A percentile compares a stretch with the other conserved stretches of the same genome.
These are phyloP conservation scores for Metschnikowia koreensis DNA, from an alignment of 805 yeast species.

Conservation along the genomic window DNA sequence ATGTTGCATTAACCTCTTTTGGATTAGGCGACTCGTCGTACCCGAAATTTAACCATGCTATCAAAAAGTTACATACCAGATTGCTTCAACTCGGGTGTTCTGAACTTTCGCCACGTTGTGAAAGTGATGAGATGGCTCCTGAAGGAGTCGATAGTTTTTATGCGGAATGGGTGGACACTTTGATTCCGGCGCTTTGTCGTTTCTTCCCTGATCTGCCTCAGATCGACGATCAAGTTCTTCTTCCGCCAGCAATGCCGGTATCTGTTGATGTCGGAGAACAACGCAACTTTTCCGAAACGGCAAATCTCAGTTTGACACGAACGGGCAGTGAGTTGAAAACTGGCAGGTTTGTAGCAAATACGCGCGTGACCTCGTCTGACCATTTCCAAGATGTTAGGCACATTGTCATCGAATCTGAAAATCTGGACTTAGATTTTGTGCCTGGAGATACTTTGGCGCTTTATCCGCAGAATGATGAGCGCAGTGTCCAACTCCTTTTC, in stretches of 20 bases:
- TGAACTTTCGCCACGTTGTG: conserved; percentile 72
- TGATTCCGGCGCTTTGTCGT: conserved; percentile 33
- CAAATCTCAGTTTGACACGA: conserved; percentile 12
- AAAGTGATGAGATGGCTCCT: conserved; percentile 81
- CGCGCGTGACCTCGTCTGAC: conserved; percentile 60
- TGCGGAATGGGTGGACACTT: conserved; percentile 64
- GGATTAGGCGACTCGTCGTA: conserved; percentile 95
- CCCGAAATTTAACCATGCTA: conserved; percentile 85
- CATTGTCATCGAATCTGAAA: conserved; percentile 41
- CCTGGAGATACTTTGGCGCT: conserved; percentile 85
- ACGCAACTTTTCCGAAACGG: neutral
- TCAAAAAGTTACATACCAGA: conserved; percentile 76
- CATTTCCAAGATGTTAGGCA: conserved; percentile 92
- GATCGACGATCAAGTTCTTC: conserved; percentile 25
- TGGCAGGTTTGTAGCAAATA: conserved; percentile 52
- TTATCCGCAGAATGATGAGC: conserved; percentile 69
- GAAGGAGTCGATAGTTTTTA: conserved; percentile 79
- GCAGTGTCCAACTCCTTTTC: conserved; percentile 62
- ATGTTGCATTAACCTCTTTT: conserved; percentile 65
- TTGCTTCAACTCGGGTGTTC: conserved; percentile 77
- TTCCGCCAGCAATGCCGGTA: conserved; percentile 28
- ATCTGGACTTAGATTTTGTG: conserved; percentile 32
- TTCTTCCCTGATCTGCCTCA: conserved; percentile 23
- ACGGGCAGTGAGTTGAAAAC: conserved; percentile 15
- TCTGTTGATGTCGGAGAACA: conserved; percentile 5